phyloP scores from a whole-genome alignment of 108 stramenopile species.

The Nitzschia inconspicua region DNA sequence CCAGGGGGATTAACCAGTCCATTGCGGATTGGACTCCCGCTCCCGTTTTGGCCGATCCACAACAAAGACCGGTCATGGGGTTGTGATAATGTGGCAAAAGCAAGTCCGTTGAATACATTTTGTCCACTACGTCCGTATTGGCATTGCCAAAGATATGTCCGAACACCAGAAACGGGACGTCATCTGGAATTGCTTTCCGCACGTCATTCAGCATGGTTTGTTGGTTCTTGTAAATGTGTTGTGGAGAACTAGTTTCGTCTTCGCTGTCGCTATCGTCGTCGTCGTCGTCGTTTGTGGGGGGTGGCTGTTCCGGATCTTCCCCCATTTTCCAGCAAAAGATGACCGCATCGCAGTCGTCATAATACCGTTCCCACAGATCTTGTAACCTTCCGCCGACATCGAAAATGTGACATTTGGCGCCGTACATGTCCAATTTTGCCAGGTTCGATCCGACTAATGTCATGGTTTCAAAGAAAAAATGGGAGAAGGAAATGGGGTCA shows the following conservation, averaged over 20 bases:
- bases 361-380: conserved; percentile 80
- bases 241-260: conserved; percentile 1
- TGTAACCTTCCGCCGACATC: conserved; percentile 79
- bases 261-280: conserved; percentile 19
- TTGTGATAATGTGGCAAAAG: conserved; percentile 48
- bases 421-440: conserved; percentile 64
- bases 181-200: conserved; percentile 36
- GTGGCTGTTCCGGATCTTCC: conserved; percentile 10
- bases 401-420: conserved; percentile 62
- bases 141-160: conserved; percentile 41
- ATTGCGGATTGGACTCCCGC: conserved; percentile 72
- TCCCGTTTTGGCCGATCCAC: conserved; percentile 73
- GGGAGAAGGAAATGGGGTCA: not conserved
- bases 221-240: conserved; percentile 21
- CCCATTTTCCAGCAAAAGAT: conserved; percentile 59
- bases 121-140: conserved; percentile 11
- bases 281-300: conserved; percentile 33
- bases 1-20: conserved; percentile 63
- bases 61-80: conserved; percentile 45
- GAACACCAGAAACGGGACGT: conserved; percentile 49
- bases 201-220: conserved; percentile 36
- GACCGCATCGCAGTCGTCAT: conserved; percentile 73
- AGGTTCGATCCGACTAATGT: conserved; percentile 65
- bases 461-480: not conserved
- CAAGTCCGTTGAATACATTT: conserved; percentile 21